phyloP scores from a whole-genome alignment of 257 asterid genomes.

The Solanum clarkiae region DNA sequence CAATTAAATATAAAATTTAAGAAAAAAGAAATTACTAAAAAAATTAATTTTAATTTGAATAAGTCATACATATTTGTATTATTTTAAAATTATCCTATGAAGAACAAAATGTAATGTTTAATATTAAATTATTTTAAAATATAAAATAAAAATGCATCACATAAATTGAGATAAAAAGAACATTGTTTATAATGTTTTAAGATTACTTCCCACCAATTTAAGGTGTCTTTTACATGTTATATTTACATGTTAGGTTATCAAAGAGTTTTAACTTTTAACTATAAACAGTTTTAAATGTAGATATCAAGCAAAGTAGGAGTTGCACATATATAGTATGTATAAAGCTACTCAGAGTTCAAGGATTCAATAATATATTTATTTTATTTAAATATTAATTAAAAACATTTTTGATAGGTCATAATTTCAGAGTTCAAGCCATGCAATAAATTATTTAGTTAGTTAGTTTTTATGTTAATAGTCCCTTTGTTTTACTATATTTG shows the following conservation, averaged over 20 bases:
- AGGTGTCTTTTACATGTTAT: not conserved
- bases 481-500: too few relatives aligned
- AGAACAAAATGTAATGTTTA: not conserved
- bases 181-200: not conserved
- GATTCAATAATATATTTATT: not conserved
- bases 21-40: not conserved
- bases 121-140: not conserved
- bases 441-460: not conserved
- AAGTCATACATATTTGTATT: not conserved
- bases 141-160: not conserved
- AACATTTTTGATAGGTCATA: not conserved
- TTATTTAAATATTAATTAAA: not conserved
- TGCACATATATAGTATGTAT: not conserved
- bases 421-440: not conserved
- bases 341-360: not conserved
- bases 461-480: not conserved
- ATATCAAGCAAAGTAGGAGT: not conserved
- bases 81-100: not conserved
- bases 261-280: not conserved
- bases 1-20: not conserved
- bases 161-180: not conserved
- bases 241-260: not conserved
- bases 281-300: not conserved
- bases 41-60: not conserved
- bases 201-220: not conserved